Evolutionary conservation across 148 eudicot genomes (phyloP).

Genomic region (Drosera capensis): DNA sequence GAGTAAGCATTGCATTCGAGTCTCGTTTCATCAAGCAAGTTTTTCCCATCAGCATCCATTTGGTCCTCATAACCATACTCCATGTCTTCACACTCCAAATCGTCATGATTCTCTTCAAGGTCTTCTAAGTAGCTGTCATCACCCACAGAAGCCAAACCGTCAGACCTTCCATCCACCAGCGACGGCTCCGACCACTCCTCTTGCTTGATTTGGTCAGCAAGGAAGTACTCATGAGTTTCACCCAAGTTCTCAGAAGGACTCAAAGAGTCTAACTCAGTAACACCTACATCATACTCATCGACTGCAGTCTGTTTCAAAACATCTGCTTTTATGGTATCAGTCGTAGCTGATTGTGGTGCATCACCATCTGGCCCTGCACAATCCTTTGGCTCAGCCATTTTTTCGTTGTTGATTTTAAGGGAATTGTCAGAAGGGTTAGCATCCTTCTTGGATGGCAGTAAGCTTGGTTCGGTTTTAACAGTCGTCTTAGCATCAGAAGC

Average conservation of each 20-base stretch:
- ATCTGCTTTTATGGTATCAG: slow-evolving; percentile 9
- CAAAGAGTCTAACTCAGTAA: slow-evolving; percentile 13
- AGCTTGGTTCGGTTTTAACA: slow-evolving; percentile 15
- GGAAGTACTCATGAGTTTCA: slow-evolving; percentile 36
- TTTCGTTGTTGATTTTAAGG: slow-evolving; percentile 3
- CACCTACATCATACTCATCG: slow-evolving; percentile 15
- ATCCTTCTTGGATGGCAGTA: slow-evolving; percentile 8
- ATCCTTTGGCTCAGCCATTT: slow-evolving; percentile 12
- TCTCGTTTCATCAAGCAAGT: slow-evolving; percentile 8
- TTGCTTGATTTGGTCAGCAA: slow-evolving; percentile 17
- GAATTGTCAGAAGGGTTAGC: slow-evolving; percentile 12
- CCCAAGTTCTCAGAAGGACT: slow-evolving; percentile 17
- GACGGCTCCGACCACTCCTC: slow-evolving; percentile 58
- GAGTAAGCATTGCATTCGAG: slow-evolving; percentile 15
- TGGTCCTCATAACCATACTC: slow-evolving; percentile 21
- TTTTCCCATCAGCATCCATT: slow-evolving; percentile 14
- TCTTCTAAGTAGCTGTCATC: slow-evolving; percentile 19
- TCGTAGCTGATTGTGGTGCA: slow-evolving; percentile 4
- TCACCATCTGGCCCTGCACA: slow-evolving; percentile 8
- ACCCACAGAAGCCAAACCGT: slow-evolving; percentile 24
- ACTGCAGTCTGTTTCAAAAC: slow-evolving; percentile 9
- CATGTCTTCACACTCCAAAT: slow-evolving; percentile 15
- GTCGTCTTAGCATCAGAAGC: slow-evolving; percentile 16
- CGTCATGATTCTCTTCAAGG: slow-evolving; percentile 24
- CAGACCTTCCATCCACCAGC: slow-evolving; percentile 38